Evolutionary conservation across 495 filamentous ascomycete species (phyloP).

Genomic region (Pseudoneurospora amorphoporcata): DNA sequence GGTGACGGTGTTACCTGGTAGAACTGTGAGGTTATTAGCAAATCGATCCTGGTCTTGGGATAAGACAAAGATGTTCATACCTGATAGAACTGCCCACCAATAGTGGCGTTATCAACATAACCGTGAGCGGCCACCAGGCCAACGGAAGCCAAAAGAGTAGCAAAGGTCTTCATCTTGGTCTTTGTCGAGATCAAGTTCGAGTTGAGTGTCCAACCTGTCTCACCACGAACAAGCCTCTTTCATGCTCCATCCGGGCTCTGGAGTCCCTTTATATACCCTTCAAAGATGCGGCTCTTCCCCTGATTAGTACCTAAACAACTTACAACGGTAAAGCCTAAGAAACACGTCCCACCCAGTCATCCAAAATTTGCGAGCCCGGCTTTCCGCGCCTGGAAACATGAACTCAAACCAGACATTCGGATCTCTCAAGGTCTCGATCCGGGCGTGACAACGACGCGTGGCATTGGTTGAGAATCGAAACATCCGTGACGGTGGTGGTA

Average conservation of each 20-base stretch:
- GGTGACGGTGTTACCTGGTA: conserved; percentile 7
- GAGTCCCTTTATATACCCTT: neutral
- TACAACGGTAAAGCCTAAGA: neutral
- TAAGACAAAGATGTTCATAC: neutral
- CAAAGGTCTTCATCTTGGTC: conserved; percentile 21
- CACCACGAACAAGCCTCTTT: neutral
- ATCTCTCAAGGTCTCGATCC: neutral
- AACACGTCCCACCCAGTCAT: neutral
- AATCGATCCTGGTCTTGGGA: neutral
- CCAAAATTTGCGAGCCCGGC: neutral
- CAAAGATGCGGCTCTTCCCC: neutral
- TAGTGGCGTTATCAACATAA: conserved; percentile 43
- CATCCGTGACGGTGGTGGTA: neutral
- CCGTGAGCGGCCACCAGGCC: conserved; percentile 52
- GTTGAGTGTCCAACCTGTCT: neutral
- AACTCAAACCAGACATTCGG: neutral
- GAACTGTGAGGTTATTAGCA: conserved; percentile 8
- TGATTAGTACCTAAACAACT: neutral
- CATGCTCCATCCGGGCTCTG: neutral
- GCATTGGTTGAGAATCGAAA: neutral
- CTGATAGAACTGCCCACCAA: conserved; percentile 31
- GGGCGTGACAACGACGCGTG: neutral
- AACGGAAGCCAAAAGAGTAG: conserved; percentile 36
- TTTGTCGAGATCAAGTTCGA: neutral
- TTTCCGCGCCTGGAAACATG: neutral